Conservation (phyloP, 192 early-diverging fungal genomes). For the Entomortierella chlamydospora region DNA sequence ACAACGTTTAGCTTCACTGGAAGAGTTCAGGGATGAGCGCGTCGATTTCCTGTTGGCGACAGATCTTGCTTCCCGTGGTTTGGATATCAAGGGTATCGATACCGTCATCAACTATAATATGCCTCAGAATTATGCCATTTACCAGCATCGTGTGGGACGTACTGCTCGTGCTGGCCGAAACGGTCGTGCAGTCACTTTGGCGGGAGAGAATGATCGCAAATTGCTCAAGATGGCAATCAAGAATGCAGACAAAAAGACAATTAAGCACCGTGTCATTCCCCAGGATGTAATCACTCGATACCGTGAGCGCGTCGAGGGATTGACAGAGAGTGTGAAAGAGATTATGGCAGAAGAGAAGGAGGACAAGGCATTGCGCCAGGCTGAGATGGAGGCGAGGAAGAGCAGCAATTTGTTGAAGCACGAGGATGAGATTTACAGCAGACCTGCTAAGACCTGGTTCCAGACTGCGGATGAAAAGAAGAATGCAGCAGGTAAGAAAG, state of each 20-base stretch:
- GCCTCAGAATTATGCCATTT: slow-evolving; percentile 92
- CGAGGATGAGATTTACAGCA: slow-evolving; percentile 86
- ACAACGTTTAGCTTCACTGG: slow-evolving; percentile 89
- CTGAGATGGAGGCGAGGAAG: slow-evolving; percentile 94
- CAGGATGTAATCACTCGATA: slow-evolving; percentile 81
- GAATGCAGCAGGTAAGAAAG: slow-evolving; percentile 63
- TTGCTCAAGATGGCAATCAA: slow-evolving; percentile 94
- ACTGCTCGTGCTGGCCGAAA: slow-evolving; percentile 92
- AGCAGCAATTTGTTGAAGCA: slow-evolving; percentile 86
- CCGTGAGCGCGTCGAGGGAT: slow-evolving; percentile 72
- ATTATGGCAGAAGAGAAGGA: slow-evolving; percentile 80
- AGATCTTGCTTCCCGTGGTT: slow-evolving; percentile 95
- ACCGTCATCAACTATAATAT: slow-evolving; percentile 99
- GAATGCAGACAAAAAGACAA: slow-evolving; percentile 75
- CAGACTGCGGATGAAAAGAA: slow-evolving; percentile 83
- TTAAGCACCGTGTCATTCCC: slow-evolving; percentile 93
- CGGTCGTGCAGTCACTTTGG: slow-evolving; percentile 89
- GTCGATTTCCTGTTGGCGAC: slow-evolving; percentile 95
- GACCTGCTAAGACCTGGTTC: slow-evolving; percentile 97
- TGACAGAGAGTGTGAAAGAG: slow-evolving; percentile 75
- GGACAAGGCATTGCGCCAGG: slow-evolving; percentile 81
- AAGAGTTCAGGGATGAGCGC: slow-evolving; percentile 87
- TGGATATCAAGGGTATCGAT: slow-evolving; percentile 97
- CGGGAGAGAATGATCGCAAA: slow-evolving; percentile 93
- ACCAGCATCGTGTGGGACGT: slow-evolving; percentile 95